Base-by-base conservation (phyloP, 257 asterid species). In the Capsicum rhomboideum region DNA sequence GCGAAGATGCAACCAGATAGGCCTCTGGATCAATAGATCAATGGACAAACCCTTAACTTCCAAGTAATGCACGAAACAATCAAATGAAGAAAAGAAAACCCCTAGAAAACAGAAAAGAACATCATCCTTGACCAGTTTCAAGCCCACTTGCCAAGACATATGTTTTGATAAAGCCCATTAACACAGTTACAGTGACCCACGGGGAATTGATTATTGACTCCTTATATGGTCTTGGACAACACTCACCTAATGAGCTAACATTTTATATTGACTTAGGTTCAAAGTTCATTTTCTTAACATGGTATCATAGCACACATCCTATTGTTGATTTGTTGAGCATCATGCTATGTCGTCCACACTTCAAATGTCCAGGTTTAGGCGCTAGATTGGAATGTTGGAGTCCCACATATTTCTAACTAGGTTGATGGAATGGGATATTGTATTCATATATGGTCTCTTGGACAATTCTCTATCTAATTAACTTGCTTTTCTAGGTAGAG, bases 401-500 rank as follows among this genome's bases (percentile, higher is more conserved):
- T 34, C 40, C 40, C 40, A 34, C 40, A 2, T 34, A 34, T 34
- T 34, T 34, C 40, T 34, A 34, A 34, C 40, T 34, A 34, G 40
- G 40, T 34, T 34, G 40, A 34, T 34, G 40, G 40, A 34, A 34
- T 34, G 40, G 40, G 40, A 34, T 5, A 34, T 34, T 2, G 40
- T 34, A 34, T 34, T 34, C 4, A 5, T 34, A 34, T 34, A 34
- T 34, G 40, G 40, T 34, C 40, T 34, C 40, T 34, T 34, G 40
- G 40, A 34, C 40, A 34, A 34, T 34, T 34, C 40, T 34, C 40
- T 34, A 34, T 34, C 40, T 34, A 34, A 34, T 34, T 34, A 34
- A 34, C 40, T 34, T 34, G 40, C 40, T 34, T 34, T 34, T 34
- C 87, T 82, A 95, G 79, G 54, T 44, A 42, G 31, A 72, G 56